Evolutionary conservation across 805 yeast genomes (phyloP).

Genomic region (Barnettozyma siamensis): DNA sequence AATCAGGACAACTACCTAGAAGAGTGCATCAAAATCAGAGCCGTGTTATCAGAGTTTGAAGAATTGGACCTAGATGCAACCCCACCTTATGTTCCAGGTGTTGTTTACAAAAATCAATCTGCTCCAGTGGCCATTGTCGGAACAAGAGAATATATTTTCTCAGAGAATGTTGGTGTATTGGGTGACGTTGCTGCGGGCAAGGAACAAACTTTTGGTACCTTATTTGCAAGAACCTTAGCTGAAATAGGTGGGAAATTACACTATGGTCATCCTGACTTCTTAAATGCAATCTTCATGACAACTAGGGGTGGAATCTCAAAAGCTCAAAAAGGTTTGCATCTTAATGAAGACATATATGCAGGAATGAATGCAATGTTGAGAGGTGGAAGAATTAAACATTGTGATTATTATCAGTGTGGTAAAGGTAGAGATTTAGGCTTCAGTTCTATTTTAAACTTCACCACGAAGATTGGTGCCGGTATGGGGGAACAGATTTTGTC

Average conservation of each 20-base stretch:
- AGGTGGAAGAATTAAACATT: constrained; percentile 92
- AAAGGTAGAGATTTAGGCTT: constrained; percentile 95
- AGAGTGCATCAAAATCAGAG: constrained; percentile 86
- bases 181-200: constrained; percentile 98
- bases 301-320: constrained; percentile 95
- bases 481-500: constrained; percentile 97
- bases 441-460: constrained; percentile 85
- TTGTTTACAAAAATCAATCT: constrained; percentile 31
- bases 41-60: constrained; percentile 87
- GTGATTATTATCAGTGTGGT: constrained; percentile 95
- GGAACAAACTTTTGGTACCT: constrained; percentile 94
- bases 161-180: constrained; percentile 85
- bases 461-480: constrained; percentile 95
- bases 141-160: constrained; percentile 90
- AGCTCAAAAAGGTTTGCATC: constrained; percentile 88
- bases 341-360: constrained; percentile 93
- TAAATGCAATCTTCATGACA: constrained; percentile 86
- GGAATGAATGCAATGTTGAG: constrained; percentile 87
- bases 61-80: constrained; percentile 51
- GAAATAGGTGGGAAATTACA: constrained; percentile 93
- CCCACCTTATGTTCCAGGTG: constrained; percentile 59
- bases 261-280: constrained; percentile 95
- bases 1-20: constrained; percentile 94
- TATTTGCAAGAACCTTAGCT: constrained; percentile 89
- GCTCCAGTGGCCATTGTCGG: constrained; percentile 88